A percentile compares a stretch with the other conserved stretches of the same genome.
phyloP scores from a whole-genome alignment of 225 moss, liverwort and hornwort genomes.

The Bryoerythrophyllum caledonicum region DNA sequence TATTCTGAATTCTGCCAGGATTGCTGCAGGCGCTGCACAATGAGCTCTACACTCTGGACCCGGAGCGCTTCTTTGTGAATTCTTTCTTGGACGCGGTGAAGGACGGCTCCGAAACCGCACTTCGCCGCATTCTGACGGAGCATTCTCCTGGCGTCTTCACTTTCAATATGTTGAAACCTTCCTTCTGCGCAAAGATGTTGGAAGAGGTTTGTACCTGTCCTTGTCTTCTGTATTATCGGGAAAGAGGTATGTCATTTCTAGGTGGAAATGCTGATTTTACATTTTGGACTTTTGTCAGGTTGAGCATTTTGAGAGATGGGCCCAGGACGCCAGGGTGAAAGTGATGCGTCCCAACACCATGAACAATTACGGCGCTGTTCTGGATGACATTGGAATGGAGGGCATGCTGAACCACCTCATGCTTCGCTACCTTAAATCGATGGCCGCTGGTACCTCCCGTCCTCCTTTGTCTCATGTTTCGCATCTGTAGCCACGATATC shows the following conservation, averaged over 20 bases:
- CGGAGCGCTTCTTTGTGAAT: constrained; percentile 84
- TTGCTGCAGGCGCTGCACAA: constrained; percentile 77
- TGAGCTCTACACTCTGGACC: constrained; percentile 94
- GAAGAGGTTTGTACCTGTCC: constrained; percentile 69
- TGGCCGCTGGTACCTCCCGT: constrained; percentile 71
- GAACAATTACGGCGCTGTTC: constrained; percentile 99
- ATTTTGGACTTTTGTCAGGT: constrained; percentile 51
- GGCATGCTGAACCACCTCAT: constrained; percentile 93
- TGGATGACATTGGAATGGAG: constrained; percentile 99
- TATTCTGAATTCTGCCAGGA: constrained; percentile 5
- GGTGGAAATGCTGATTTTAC: neutral
- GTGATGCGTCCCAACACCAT: constrained; percentile 99
- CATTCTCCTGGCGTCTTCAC: constrained; percentile 99
- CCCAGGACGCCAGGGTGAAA: constrained; percentile 90
- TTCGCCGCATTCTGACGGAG: constrained; percentile 85
- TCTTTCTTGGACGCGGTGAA: constrained; percentile 91
- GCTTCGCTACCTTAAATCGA: constrained; percentile 87
- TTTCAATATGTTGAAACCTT: constrained; percentile 93
- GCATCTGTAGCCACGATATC: neutral
- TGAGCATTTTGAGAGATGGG: constrained; percentile 98
- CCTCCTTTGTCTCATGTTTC: constrained; percentile 6
- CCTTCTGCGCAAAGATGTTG: constrained; percentile 92
- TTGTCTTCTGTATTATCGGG: neutral
- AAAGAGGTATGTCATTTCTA: neutral
- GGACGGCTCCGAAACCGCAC: constrained; percentile 82